Evolutionary conservation across 352 stramenopile species (phyloP).

Genomic region (Globisporangium ultimum): DNA sequence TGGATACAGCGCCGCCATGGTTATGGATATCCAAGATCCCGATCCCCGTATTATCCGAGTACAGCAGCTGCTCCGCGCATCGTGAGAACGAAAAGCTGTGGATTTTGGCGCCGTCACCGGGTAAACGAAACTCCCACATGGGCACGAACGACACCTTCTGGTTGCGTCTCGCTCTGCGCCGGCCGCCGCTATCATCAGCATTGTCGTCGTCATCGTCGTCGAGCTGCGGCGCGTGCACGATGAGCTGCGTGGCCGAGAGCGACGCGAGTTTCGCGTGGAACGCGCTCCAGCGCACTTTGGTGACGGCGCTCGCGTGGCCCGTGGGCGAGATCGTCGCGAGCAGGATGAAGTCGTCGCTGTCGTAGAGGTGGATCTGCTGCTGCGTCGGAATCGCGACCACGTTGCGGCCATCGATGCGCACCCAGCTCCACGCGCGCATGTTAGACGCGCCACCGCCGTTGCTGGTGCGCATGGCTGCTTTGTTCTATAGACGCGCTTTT

Average conservation of each 20-base stretch:
- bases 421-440: slow-evolving; percentile 75
- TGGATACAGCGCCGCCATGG: slow-evolving; percentile 3
- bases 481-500: no score
- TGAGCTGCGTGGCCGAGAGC: slow-evolving; percentile 54
- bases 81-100: slow-evolving; percentile 62
- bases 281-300: slow-evolving; percentile 68
- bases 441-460: slow-evolving; percentile 8
- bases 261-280: slow-evolving; percentile 78
- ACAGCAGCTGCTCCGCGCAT: slow-evolving; percentile 54
- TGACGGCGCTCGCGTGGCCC: slow-evolving; percentile 51
- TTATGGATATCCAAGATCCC: slow-evolving; percentile 51
- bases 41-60: slow-evolving; percentile 40
- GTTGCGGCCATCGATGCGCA: slow-evolving; percentile 77
- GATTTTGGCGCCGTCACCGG: slow-evolving; percentile 19
- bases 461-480: no score
- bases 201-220: slow-evolving; percentile 12
- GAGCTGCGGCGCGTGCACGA: slow-evolving; percentile 67
- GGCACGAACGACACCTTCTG: slow-evolving; percentile 36
- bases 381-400: slow-evolving; percentile 70
- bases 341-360: slow-evolving; percentile 85
- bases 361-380: slow-evolving; percentile 71
- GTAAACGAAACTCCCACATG: slow-evolving; percentile 45
- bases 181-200: neutral
- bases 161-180: neutral
- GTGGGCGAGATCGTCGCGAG: slow-evolving; percentile 53